Evolutionary conservation across 2,329 filamentous ascomycete genomes (phyloP).

Genomic region (Fusarium secorum): DNA sequence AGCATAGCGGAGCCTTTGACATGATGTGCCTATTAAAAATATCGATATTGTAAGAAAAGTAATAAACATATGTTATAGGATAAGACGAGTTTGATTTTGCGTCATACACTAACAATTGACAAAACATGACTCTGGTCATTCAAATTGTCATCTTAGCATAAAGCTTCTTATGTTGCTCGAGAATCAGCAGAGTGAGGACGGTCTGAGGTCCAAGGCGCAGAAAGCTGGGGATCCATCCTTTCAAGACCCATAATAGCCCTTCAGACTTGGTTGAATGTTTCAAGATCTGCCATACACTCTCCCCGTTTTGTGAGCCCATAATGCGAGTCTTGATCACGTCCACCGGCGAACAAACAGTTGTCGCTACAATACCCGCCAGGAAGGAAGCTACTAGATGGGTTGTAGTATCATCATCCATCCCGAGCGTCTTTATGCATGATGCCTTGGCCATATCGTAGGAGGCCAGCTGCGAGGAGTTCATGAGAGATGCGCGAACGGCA

Average conservation of each 20-base stretch:
- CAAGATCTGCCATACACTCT: not conserved
- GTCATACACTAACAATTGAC: too few relatives aligned
- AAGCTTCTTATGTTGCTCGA: not conserved
- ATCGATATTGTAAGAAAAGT: too few relatives aligned
- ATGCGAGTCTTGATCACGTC: not conserved
- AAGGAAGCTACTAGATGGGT: not conserved
- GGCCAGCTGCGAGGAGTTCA: constrained; percentile 4
- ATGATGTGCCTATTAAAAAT: too few relatives aligned
- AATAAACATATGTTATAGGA: too few relatives aligned
- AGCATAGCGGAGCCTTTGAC: too few relatives aligned
- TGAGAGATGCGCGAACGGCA: not conserved
- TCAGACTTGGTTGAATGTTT: not conserved
- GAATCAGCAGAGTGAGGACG: not conserved
- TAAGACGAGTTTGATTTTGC: too few relatives aligned
- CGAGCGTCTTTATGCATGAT: not conserved
- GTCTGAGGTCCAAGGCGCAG: constrained; percentile 2
- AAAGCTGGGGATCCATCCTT: constrained; percentile 4
- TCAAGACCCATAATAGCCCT: not conserved
- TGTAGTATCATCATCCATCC: not conserved
- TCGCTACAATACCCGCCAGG: not conserved
- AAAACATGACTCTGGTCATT: too few relatives aligned
- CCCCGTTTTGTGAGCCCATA: not conserved
- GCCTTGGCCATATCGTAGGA: constrained; percentile 1
- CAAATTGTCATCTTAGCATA: too few relatives aligned
- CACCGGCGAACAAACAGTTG: not conserved